Conservation (phyloP, 2,329 filamentous ascomycete species). For the Calcarisporium arbuscula region DNA sequence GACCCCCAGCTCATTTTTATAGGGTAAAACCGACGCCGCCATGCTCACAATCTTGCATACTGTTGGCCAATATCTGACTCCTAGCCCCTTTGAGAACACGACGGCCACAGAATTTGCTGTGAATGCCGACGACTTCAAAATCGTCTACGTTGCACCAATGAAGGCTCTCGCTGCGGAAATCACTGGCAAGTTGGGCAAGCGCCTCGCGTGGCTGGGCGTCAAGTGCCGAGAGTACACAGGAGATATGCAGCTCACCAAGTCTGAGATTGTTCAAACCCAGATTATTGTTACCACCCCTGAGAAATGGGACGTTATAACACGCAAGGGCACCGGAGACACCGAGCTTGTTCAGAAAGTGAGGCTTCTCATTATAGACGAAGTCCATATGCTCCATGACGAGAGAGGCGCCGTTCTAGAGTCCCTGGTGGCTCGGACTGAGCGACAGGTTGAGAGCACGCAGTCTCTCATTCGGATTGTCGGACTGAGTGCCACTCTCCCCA, state of each 20-base stretch:
- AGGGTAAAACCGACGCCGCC: constrained; percentile 95
- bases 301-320: constrained; percentile 98
- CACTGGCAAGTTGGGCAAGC: constrained; percentile 86
- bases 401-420: constrained; percentile 94
- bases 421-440: constrained; percentile 86
- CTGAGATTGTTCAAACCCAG: constrained; percentile 91
- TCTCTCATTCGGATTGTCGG: constrained; percentile 95
- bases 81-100: constrained; percentile 70
- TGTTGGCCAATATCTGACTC: constrained; percentile 75
- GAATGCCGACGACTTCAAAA: constrained; percentile 86
- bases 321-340: constrained; percentile 95
- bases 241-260: constrained; percentile 97
- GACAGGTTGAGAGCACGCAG: constrained; percentile 96
- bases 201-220: constrained; percentile 88
- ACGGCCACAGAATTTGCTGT: constrained; percentile 73
- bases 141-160: constrained; percentile 98
- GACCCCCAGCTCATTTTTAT: constrained; percentile 13
- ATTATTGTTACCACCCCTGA: constrained; percentile 98
- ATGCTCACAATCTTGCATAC: constrained; percentile 94
- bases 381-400: constrained; percentile 99
- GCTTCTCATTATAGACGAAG: constrained; percentile 94
- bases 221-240: constrained; percentile 91
- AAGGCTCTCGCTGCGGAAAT: constrained; percentile 96
- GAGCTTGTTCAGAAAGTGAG: constrained; percentile 97
- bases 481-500: constrained; percentile 89